Base-by-base conservation (phyloP, 169 alveolate species). In the Eimeria acervulina region DNA sequence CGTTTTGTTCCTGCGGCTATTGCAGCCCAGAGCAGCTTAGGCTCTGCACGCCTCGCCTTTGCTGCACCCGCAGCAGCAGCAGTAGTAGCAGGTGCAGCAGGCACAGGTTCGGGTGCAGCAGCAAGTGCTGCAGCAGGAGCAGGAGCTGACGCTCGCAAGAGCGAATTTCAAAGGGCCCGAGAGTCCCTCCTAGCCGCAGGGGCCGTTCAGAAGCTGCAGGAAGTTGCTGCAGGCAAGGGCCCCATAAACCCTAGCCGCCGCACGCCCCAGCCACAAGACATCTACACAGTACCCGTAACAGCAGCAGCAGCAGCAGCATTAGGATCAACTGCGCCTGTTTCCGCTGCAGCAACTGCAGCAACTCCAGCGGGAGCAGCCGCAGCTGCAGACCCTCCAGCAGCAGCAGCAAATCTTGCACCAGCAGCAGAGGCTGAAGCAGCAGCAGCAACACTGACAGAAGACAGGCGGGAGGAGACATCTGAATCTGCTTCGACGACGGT, bases 271-370 rank as follows among this genome's bases (percentile, higher is more conserved):
- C 52, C 91, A 26, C 85, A 74, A 17, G 52, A 28, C 85, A 7
- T 21, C 12, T 36, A 5, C 52, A 19, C 59, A 33, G 26, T 38
- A 40, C 68, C 59, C 4, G 13, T n/a, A n/a, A 51, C 90, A 80
- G 91, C 91, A 51, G 74, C 91, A 83, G 91, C 70, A 83, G 91
- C 70, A 83, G 74, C 91, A 83, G 74, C 76, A 83, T 12, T 21
- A 80, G 68, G 42, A 80, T 13, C 90, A 80, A 23, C 33, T 40
- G 36, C 91, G 28, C 40, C 76, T 52, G n/a, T 21, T 38, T 51
- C 76, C 1, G 55, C 42, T 21, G 68, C 90, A 23, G 33, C 17
- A 10, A 51, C 59, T 51, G 59, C 59, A 51, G 74, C 91, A 83
- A 66, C 44, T 19, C 33, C 89, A 38, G 68, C 68, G 44, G 66